Conservation (phyloP, 2,329 filamentous ascomycete genomes). For the Xylariomycetidae sp. region DNA sequence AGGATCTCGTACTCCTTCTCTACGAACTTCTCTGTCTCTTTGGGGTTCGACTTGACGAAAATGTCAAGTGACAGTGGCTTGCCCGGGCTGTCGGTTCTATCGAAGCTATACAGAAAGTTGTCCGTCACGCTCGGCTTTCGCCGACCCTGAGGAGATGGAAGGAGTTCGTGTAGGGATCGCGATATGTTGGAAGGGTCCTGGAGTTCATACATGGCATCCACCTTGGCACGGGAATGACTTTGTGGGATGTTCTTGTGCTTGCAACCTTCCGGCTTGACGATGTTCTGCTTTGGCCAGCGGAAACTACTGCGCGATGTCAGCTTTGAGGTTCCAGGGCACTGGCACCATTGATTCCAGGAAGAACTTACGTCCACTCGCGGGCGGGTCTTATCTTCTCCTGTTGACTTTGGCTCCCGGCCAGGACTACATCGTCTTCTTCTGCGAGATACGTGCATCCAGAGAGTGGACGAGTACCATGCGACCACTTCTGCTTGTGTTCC, state of each 20-base stretch:
- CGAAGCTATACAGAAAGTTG: conserved; percentile 40
- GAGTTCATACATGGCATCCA: conserved; percentile 31
- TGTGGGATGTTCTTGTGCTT: conserved; percentile 16
- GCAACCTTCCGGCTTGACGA: conserved; percentile 30
- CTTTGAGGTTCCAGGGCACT: neutral
- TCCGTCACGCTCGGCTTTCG: conserved; percentile 25
- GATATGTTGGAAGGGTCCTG: conserved; percentile 28
- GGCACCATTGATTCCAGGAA: neutral
- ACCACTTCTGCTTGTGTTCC: conserved; percentile 39
- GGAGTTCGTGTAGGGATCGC: conserved; percentile 31
- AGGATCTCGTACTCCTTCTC: conserved; percentile 46
- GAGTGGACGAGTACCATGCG: conserved; percentile 29
- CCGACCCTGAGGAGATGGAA: conserved; percentile 18
- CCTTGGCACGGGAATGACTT: conserved; percentile 28
- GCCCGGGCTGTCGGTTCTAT: conserved; percentile 34
- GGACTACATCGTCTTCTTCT: conserved; percentile 3
- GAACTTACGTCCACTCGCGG: conserved; percentile 29
- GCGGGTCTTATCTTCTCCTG: conserved; percentile 32
- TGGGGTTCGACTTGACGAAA: conserved; percentile 31
- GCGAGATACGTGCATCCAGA: conserved; percentile 19
- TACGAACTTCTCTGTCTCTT: conserved; percentile 40
- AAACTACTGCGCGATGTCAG: conserved; percentile 10
- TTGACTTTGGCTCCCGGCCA: conserved; percentile 25
- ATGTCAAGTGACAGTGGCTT: conserved; percentile 34
- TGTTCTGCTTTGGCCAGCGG: conserved; percentile 26